Conservation (phyloP, 176 grass and related monocot genomes). For the Triticum dicoccoides region DNA sequence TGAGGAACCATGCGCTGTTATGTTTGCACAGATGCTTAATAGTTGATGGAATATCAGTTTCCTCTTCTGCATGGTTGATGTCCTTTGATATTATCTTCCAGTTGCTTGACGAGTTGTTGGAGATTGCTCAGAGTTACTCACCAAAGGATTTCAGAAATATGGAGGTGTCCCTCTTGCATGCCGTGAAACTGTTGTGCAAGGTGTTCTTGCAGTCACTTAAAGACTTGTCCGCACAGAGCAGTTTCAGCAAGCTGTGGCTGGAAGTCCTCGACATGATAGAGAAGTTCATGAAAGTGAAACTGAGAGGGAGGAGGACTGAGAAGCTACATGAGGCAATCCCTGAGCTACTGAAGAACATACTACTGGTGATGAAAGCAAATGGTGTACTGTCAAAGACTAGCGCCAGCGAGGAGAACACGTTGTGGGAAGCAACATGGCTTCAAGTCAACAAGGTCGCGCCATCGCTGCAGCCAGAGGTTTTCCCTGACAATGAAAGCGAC, state of each 20-base stretch:
- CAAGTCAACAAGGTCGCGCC: slow-evolving; percentile 71
- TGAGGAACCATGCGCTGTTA: slow-evolving; percentile 83
- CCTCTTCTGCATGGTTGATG: slow-evolving; percentile 73
- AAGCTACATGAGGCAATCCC: slow-evolving; percentile 94
- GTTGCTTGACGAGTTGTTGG: slow-evolving; percentile 83
- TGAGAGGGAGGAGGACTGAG: slow-evolving; percentile 82
- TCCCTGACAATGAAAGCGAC: slow-evolving; percentile 48
- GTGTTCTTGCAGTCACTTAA: slow-evolving; percentile 84
- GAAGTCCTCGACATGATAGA: slow-evolving; percentile 84
- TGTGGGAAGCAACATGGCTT: slow-evolving; percentile 83
- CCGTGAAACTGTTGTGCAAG: slow-evolving; percentile 76
- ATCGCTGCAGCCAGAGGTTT: slow-evolving; percentile 63
- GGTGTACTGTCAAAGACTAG: slow-evolving; percentile 54
- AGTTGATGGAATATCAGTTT: slow-evolving; percentile 71
- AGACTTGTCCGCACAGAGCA: slow-evolving; percentile 56
- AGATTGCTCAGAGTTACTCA: slow-evolving; percentile 75
- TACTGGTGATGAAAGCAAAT: slow-evolving; percentile 87
- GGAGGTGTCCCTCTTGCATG: slow-evolving; percentile 84
- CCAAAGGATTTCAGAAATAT: slow-evolving; percentile 94
- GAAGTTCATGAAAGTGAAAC: slow-evolving; percentile 75
- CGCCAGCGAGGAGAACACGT: slow-evolving; percentile 44
- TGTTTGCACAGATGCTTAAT: slow-evolving; percentile 81
- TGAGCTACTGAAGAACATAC: slow-evolving; percentile 87
- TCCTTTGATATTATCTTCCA: slow-evolving; percentile 90
- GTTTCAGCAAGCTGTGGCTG: slow-evolving; percentile 78